Base-by-base conservation (phyloP, 257 asterid species). In the Fraxinus cuspidata region DNA sequence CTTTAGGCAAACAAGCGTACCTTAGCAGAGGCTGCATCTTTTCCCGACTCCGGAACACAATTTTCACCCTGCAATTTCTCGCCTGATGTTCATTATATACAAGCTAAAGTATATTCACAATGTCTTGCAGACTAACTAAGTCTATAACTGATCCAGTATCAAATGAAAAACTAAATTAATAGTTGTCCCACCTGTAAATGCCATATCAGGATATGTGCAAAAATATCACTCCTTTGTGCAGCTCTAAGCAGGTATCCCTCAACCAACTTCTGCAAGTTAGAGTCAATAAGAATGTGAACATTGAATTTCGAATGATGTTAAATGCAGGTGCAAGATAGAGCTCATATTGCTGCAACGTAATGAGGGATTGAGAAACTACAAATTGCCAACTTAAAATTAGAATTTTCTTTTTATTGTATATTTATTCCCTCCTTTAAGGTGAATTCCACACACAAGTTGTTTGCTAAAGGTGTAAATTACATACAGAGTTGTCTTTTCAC, bases 201-300 rank as follows among this genome's bases (percentile, higher is more conserved):
- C 99, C 99, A 96, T 90, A 96, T 96, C 86, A 96, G 84, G 82
- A 96, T 96, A 82, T 96, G 99, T 71, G 99, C 93, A 82, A 96
- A 96, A 79, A 89, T 86, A 81, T 96, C 97, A 86, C 97, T 96
- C 85, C 98, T 89, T 83, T 93, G 97, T 72, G 98, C 89, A 84
- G 99, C 99, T 92, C 99, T 88, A 56, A 96, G 99, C 92, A 96
- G 81, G 87, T 96, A 96, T 73, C 98, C 99, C 88, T 96, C 96
- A 29, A 96, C 97, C 83, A 96, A 83, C 84, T 79, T 92, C 99
- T 96, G 98, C 92, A 92, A 78, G 78, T 66, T 34, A 56, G 73
- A 81, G 73, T 73, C 15, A 16, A 58, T 78, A 77, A 82, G 70
- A 23, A 78, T 58, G 71, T 56, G 72, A 83, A 51, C 42, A 16